A percentile compares a stretch with the other conserved stretches of the same genome.
Evolutionary conservation across 441 rosid genomes (phyloP).

Genomic region (Pelargonium citronellum): DNA sequence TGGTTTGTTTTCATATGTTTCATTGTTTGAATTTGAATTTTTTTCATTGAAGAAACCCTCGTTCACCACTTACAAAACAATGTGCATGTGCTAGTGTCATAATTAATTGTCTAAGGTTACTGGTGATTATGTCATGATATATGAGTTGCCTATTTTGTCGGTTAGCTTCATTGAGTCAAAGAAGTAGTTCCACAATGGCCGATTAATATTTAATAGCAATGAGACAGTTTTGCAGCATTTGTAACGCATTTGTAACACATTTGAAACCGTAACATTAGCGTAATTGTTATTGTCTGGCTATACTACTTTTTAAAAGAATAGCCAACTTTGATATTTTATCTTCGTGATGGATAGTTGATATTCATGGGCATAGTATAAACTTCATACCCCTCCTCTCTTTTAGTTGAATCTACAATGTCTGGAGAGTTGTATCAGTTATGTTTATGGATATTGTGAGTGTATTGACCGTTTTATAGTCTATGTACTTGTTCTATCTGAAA

Average conservation of each 20-base stretch:
- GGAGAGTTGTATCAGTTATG: background rate
- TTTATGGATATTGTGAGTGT: background rate
- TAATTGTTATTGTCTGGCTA: background rate
- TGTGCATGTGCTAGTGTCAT: background rate
- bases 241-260: background rate
- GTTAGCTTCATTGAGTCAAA: conserved; percentile 2
- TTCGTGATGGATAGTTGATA: too few relatives aligned
- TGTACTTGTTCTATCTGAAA: background rate
- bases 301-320: too few relatives aligned
- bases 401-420: background rate
- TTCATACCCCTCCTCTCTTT: background rate
- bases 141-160: conserved; percentile 1
- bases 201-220: conserved; percentile 1
- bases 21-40: background rate
- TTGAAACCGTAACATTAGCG: background rate
- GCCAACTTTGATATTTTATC: too few relatives aligned
- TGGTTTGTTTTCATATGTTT: background rate
- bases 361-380: too few relatives aligned
- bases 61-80: background rate
- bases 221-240: background rate
- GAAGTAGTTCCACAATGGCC: conserved; percentile 3
- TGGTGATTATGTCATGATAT: background rate
- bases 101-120: background rate
- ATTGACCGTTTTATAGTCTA: background rate
- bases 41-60: conserved; percentile 5